Evolutionary conservation across 2,329 filamentous ascomycete species (phyloP).

Genomic region (Cercospora beticola): DNA sequence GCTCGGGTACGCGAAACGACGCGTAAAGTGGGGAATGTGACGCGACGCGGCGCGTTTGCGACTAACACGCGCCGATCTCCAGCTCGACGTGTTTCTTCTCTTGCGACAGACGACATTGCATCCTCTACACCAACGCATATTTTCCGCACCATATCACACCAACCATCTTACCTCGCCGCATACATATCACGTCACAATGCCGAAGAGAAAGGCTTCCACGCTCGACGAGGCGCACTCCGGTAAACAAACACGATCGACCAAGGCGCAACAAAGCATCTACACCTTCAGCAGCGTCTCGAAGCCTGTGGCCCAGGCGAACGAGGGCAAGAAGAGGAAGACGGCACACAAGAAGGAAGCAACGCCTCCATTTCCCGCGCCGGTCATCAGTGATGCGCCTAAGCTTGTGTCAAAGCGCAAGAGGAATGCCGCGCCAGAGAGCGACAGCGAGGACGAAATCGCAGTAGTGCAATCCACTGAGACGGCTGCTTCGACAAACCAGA

Average conservation of each 20-base stretch:
- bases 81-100: not conserved
- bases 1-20: no score
- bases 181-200: slow-evolving; percentile 54
- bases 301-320: slow-evolving; percentile 14
- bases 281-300: slow-evolving; percentile 29
- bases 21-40: no score
- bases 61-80: not conserved
- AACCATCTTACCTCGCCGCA: slow-evolving; percentile 42
- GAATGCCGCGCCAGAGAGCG: slow-evolving; percentile 27
- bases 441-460: slow-evolving; percentile 26
- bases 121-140: slow-evolving; percentile 14
- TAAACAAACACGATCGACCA: slow-evolving; percentile 30
- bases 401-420: slow-evolving; percentile 30
- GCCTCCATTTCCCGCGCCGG: slow-evolving; percentile 11
- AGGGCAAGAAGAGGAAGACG: slow-evolving; percentile 29
- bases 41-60: no score
- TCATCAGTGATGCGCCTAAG: slow-evolving; percentile 9
- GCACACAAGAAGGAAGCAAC: slow-evolving; percentile 21
- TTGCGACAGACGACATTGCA: slow-evolving; percentile 2
- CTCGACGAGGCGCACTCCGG: slow-evolving; percentile 22
- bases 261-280: slow-evolving; percentile 26
- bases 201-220: slow-evolving; percentile 33
- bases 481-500: not conserved
- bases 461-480: slow-evolving; percentile 7
- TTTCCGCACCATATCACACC: slow-evolving; percentile 16